Conservation (phyloP, 345 rosid species). For the Fremontodendron californicum region DNA sequence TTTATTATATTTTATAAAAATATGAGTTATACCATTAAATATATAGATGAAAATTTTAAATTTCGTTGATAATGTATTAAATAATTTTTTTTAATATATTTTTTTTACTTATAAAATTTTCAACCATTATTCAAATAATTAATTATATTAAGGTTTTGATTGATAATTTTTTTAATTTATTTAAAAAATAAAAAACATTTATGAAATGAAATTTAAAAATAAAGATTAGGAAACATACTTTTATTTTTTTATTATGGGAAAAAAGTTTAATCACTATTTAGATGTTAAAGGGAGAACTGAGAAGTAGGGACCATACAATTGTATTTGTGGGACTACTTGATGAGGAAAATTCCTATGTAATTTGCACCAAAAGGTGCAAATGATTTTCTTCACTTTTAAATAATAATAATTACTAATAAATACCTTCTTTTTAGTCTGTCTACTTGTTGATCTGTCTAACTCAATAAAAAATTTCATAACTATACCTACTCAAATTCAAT, state of each 20-base stretch:
- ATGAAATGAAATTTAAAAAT: too few species aligned
- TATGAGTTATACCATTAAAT: too few species aligned
- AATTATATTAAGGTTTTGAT: too few species aligned
- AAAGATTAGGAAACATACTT: too few species aligned
- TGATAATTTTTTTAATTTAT: too few species aligned
- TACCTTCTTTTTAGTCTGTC: not conserved
- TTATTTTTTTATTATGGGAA: not conserved
- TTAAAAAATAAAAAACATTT: too few species aligned
- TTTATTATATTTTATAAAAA: too few species aligned
- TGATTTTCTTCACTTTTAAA: not conserved
- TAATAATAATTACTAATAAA: not conserved
- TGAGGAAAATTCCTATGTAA: not conserved
- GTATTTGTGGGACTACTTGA: not conserved
- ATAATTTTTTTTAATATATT: too few species aligned
- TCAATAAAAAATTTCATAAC: not conserved
- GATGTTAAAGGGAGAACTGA: not conserved
- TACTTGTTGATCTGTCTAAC: not conserved
- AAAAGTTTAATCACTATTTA: not conserved
- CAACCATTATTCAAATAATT: too few species aligned
- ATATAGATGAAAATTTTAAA: too few species aligned
- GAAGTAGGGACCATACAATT: not conserved
- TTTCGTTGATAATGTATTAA: too few species aligned
- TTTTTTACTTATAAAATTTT: too few species aligned
- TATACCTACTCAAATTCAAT: not conserved
- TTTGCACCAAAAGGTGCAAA: not conserved